A percentile compares a stretch with the other conserved stretches of the same genome.
phyloP scores from a whole-genome alignment of 345 rosid genomes.

The Populus alba region DNA sequence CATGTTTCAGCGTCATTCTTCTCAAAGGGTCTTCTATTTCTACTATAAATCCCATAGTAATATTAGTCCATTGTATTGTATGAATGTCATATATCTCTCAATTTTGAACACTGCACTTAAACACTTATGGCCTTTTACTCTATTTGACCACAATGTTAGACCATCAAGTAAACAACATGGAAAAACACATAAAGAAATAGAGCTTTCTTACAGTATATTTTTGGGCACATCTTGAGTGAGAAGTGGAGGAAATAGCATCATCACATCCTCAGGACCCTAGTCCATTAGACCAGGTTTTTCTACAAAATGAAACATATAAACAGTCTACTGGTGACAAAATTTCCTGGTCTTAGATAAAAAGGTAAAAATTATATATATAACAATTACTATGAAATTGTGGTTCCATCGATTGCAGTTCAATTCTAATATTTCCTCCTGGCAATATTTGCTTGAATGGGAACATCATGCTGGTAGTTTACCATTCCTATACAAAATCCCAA shows the following conservation, averaged over 20 bases:
- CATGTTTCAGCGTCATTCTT: not conserved
- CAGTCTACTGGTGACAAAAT: not conserved
- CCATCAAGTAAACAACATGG: not conserved
- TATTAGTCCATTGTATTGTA: not conserved
- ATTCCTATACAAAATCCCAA: conserved; percentile 48
- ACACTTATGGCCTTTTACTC: not conserved
- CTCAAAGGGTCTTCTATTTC: not conserved
- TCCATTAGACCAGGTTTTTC: conserved; percentile 58
- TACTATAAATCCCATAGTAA: not conserved
- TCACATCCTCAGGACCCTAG: conserved; percentile 70
- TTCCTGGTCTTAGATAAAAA: not conserved
- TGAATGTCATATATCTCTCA: not conserved
- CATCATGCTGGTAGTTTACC: conserved; percentile 88
- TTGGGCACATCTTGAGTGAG: conserved; percentile 80
- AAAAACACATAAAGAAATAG: conserved; percentile 9
- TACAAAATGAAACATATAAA: conserved; percentile 8
- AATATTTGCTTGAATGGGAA: conserved; percentile 71
- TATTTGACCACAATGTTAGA: not conserved
- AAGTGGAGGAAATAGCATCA: conserved; percentile 77
- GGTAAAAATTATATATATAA: not conserved
- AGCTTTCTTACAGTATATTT: conserved; percentile 57
- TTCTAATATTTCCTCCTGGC: conserved; percentile 66
- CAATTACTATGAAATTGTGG: conserved; percentile 45
- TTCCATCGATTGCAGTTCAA: conserved; percentile 46
- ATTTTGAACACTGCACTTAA: not conserved